A percentile compares a stretch with the other conserved stretches of the same genome.
These are phyloP conservation scores for Ottelia alismoides DNA, from an alignment of 106 monocot genomes.

Conservation along the genomic window DNA sequence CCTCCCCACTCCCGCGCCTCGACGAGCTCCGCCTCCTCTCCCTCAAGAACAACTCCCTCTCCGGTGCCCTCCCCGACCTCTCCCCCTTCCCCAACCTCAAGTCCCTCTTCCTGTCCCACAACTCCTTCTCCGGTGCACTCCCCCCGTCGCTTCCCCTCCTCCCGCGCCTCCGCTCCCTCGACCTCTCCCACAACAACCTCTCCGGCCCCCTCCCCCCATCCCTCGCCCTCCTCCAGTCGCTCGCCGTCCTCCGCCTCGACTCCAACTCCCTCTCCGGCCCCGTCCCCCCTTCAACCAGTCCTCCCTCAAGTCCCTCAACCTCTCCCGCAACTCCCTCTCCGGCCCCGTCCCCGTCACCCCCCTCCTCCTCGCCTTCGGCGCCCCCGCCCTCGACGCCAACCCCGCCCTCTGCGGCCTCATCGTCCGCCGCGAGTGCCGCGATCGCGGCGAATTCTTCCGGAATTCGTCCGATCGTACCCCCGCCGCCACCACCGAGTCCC, in stretches of 20 bases:
- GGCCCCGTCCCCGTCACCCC: too few relatives aligned
- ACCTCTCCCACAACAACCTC: not conserved
- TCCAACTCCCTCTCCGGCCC: too few relatives aligned
- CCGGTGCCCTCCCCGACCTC: not conserved
- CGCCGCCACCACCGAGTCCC: too few relatives aligned
- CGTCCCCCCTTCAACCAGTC: not conserved
- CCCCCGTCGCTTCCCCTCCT: not conserved
- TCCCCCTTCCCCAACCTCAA: not conserved
- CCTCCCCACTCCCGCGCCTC: too few relatives aligned
- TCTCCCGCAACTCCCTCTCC: not conserved
- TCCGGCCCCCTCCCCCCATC: not conserved
- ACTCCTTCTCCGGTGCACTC: not conserved
- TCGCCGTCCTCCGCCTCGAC: not conserved
- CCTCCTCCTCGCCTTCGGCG: too few relatives aligned
- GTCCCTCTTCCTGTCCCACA: slow-evolving; percentile 1
- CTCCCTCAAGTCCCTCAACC: not conserved
- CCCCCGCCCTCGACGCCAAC: too few relatives aligned
- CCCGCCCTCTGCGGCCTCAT: too few relatives aligned
- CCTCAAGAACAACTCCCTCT: too few relatives aligned
- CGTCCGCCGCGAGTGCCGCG: too few relatives aligned
- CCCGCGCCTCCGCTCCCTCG: not conserved
- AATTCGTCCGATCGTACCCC: too few relatives aligned
- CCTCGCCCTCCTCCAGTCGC: not conserved
- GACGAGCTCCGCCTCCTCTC: too few relatives aligned
- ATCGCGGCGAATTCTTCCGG: too few relatives aligned